Conservation (phyloP, 768 basidiomycete genomes). For the Leccinum incarnatum region DNA sequence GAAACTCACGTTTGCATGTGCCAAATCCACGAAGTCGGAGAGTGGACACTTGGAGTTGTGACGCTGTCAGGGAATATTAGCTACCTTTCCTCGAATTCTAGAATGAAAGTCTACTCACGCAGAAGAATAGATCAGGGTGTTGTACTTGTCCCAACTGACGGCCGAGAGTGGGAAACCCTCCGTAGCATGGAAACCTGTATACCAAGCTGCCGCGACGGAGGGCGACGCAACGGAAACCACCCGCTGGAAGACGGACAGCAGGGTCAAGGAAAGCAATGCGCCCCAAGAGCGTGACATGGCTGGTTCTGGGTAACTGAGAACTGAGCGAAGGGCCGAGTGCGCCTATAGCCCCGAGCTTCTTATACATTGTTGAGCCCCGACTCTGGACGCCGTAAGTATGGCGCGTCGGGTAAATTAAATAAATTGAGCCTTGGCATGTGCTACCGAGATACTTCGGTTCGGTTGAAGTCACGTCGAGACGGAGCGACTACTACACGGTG, state of each 20-base stretch:
- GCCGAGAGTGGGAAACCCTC: conserved; percentile 47
- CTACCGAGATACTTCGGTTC: background rate
- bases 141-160: conserved; percentile 69
- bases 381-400: background rate
- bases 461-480: background rate
- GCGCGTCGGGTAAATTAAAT: no score
- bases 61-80: conserved; percentile 17
- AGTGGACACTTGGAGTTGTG: conserved; percentile 39
- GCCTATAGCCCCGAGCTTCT: background rate
- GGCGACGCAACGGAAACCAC: background rate
- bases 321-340: background rate
- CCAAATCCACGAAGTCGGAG: conserved; percentile 52
- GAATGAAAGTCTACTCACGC: conserved; percentile 36
- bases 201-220: conserved; percentile 55
- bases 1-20: conserved; percentile 27
- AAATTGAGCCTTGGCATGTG: background rate
- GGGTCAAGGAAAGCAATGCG: background rate
- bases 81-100: no score
- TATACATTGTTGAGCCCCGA: background rate
- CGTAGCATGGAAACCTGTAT: conserved; percentile 56
- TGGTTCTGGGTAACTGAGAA: background rate
- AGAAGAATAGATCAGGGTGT: conserved; percentile 65
- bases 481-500: background rate
- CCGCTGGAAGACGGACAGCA: background rate
- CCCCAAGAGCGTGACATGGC: background rate